These are phyloP conservation scores for Raphanus raphanistrum DNA, from an alignment of 345 rosid species.

Conservation along the genomic window DNA sequence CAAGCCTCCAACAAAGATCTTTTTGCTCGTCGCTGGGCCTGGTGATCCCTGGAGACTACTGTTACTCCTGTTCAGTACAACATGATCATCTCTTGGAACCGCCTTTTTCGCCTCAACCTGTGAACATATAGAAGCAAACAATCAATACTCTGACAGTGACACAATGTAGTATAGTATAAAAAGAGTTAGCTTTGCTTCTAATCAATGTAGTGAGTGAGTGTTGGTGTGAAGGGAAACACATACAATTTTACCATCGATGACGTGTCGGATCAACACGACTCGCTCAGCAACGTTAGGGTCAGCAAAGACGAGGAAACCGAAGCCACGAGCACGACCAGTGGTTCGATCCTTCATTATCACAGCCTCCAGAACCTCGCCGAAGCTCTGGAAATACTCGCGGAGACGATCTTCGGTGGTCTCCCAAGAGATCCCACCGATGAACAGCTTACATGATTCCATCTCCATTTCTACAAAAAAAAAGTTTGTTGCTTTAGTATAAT, in stretches of 20 bases:
- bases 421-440: conserved; percentile 96
- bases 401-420: conserved; percentile 90
- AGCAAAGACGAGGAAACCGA: conserved; percentile 83
- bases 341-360: conserved; percentile 94
- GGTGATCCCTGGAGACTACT: conserved; percentile 63
- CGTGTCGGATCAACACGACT: conserved; percentile 74
- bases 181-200: conserved; percentile 20
- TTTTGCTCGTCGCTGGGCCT: conserved; percentile 63
- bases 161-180: neutral
- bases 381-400: conserved; percentile 71
- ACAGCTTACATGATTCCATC: conserved; percentile 86
- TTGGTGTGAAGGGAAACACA: conserved; percentile 24
- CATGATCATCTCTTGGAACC: conserved; percentile 86
- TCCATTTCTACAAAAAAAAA: conserved; percentile 52
- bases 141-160: neutral
- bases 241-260: conserved; percentile 85
- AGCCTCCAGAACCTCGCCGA: conserved; percentile 81
- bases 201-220: neutral
- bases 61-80: conserved; percentile 52
- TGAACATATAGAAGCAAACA: conserved; percentile 12
- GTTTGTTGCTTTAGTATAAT: neutral
- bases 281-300: conserved; percentile 80
- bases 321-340: conserved; percentile 95
- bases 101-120: conserved; percentile 99
- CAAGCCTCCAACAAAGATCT: conserved; percentile 94